A percentile compares a stretch with the other conserved stretches of the same genome.
Evolutionary conservation across 306 rosid species (phyloP).

Genomic region (Malus sieversii): DNA sequence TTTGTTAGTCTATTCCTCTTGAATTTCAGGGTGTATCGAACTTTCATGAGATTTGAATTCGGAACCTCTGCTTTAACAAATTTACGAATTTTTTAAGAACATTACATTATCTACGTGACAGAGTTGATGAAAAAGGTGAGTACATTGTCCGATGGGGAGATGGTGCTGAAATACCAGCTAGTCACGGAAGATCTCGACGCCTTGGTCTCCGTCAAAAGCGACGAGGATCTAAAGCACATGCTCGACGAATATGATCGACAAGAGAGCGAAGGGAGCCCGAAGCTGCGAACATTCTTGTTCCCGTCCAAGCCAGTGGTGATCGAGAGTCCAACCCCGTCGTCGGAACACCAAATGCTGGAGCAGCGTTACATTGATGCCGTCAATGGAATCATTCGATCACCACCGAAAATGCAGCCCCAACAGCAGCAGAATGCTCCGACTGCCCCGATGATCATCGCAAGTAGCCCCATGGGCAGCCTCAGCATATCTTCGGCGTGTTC

Average conservation of each 20-base stretch:
- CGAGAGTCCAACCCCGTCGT: slow-evolving; percentile 20
- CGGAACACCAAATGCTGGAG: slow-evolving; percentile 39
- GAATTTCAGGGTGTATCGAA: neutral
- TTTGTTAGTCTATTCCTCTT: neutral
- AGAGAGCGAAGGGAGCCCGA: slow-evolving; percentile 26
- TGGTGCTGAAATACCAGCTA: slow-evolving; percentile 65
- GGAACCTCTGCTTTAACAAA: neutral
- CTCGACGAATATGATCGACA: slow-evolving; percentile 56
- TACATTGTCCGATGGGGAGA: slow-evolving; percentile 42
- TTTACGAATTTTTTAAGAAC: neutral
- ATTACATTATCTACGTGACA: slow-evolving; percentile 2
- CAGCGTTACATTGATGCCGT: slow-evolving; percentile 74
- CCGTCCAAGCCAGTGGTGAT: slow-evolving; percentile 30
- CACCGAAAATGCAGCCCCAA: neutral
- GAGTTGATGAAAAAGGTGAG: slow-evolving; percentile 59
- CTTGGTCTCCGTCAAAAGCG: slow-evolving; percentile 45
- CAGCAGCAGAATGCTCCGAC: neutral
- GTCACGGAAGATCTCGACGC: slow-evolving; percentile 57
- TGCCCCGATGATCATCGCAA: neutral
- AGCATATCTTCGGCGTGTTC: slow-evolving; percentile 44
- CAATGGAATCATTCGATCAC: slow-evolving; percentile 44
- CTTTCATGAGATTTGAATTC: neutral
- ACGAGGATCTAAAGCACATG: slow-evolving; percentile 80
- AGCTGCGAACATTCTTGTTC: slow-evolving; percentile 62
- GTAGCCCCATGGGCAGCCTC: slow-evolving; percentile 3